Conservation (phyloP, 805 yeast species). For the Candida parachauliodes region DNA sequence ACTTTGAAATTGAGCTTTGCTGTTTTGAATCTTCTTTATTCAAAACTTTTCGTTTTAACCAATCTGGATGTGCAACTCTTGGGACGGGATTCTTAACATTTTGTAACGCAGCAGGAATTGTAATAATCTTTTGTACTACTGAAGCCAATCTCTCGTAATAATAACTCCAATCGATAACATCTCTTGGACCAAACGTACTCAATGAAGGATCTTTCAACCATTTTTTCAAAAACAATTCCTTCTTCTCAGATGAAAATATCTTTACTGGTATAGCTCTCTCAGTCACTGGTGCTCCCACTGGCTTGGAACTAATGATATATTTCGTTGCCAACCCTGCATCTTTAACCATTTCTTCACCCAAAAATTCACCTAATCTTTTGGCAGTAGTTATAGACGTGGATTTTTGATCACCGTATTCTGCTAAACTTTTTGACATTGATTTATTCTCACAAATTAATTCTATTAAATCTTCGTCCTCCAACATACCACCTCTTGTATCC, state of each 20-base stretch:
- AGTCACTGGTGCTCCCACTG: constrained; percentile 83
- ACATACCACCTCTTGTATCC: constrained; percentile 78
- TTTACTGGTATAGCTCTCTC: constrained; percentile 97
- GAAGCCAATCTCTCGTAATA: constrained; percentile 88
- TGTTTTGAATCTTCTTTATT: constrained; percentile 62
- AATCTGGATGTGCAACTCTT: constrained; percentile 87
- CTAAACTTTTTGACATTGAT: constrained; percentile 88
- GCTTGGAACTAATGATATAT: constrained; percentile 82
- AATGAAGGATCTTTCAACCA: constrained; percentile 83
- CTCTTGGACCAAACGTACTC: constrained; percentile 80
- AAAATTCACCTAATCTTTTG: constrained; percentile 83
- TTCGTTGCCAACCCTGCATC: constrained; percentile 95
- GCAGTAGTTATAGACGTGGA: constrained; percentile 97
- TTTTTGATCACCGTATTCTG: constrained; percentile 85
- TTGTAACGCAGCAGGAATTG: constrained; percentile 97
- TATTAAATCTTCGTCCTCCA: constrained; percentile 91
- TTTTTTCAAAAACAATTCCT: constrained; percentile 69
- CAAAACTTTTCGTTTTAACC: constrained; percentile 71
- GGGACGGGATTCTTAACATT: constrained; percentile 89
- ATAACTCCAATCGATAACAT: constrained; percentile 89
- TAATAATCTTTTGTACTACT: constrained; percentile 88
- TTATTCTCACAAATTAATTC: constrained; percentile 94
- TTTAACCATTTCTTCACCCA: constrained; percentile 94
- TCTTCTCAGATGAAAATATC: constrained; percentile 86
- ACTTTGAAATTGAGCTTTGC: constrained; percentile 61